Base-by-base conservation (phyloP, 148 eudicot species). In the Camellia japonica region DNA sequence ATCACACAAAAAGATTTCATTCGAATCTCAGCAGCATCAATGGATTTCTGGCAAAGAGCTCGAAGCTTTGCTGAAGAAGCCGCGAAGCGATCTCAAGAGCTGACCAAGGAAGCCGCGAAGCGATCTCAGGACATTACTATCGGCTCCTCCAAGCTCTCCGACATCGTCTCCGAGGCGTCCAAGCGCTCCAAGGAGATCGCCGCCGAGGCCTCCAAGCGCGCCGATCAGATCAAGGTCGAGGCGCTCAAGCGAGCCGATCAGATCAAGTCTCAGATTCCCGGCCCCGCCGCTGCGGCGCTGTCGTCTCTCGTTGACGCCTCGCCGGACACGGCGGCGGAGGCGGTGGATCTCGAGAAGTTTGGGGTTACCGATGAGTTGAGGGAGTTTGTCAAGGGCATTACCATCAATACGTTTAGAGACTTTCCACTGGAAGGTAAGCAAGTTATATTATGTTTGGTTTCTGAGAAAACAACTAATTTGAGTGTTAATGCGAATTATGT, bases 11-110 rank as follows among this genome's bases (percentile, higher is more conserved):
- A 30, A 30, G 38, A 30, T 56, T 30, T 73, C 76, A 30, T 56
- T 51, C 13, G 38, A 30, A 10, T 3, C 4, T 18, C 2, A 5
- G 7, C 61, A 7, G 11, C 23, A 38, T 5, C 68, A 12, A 92
- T 95, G 97, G 98, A 95, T 66, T 82, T 95, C 47, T 95, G 97
- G 98, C 85, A 81, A 73, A 83, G 81, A 85, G 97, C 96, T 14
- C 89, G 89, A 14, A 90, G 46, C n/a, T 87, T 93, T 72, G 98
- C 97, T 41, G 93, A 89, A 76, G 97, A 93, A 72, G 93, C 97
- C 0, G 97, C 98, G 4, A 90, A 85, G 80, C 81, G 84, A 51
- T 88, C 97, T 0, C 92, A 91, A 15, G 90, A 90, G 73, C 84
- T 90, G 2, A 87, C 94, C 4, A 76, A 54, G 46, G 91, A 87